These are phyloP conservation scores for Tetradesmus lagerheimii DNA, from an alignment of 139 green algal genomes.

Conservation along the genomic window DNA sequence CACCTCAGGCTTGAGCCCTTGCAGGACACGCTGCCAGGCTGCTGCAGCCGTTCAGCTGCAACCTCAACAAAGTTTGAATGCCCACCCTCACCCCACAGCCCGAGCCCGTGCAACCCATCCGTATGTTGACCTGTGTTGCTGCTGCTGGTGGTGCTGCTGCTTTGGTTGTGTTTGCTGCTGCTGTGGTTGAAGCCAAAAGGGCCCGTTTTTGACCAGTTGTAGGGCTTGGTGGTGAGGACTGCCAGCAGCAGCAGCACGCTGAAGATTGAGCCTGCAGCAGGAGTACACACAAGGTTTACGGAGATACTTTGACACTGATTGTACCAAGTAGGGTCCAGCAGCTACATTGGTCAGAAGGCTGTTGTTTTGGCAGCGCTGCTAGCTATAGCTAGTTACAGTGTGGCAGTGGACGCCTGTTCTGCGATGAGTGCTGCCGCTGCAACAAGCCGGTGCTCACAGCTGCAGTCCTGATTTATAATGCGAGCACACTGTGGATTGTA, in stretches of 20 bases:
- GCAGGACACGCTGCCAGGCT: slow-evolving; percentile 6
- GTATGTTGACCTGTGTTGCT: not conserved
- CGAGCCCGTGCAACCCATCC: not conserved
- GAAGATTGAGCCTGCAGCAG: slow-evolving; percentile 7
- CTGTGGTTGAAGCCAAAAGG: not conserved
- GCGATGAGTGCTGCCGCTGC: not conserved
- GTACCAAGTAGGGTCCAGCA: too few species aligned
- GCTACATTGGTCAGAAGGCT: too few species aligned
- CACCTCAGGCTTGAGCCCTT: slow-evolving; percentile 9
- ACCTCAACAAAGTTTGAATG: not conserved
- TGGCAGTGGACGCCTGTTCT: not conserved
- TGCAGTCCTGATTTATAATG: too few species aligned
- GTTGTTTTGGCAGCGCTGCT: too few species aligned
- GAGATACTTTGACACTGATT: too few species aligned
- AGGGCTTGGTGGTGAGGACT: slow-evolving; percentile 15
- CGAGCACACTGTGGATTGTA: too few species aligned
- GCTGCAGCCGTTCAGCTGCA: not conserved
- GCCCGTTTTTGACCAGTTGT: not conserved
- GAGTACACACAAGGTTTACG: not conserved
- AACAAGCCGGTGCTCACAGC: not conserved
- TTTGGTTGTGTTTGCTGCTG: not conserved
- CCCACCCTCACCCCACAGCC: slow-evolving; percentile 31
- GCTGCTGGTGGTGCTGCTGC: slow-evolving; percentile 4
- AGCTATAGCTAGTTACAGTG: not conserved
- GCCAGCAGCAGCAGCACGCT: slow-evolving; percentile 5